Percentiles rank a stretch among this genome's conserved stretches.
phyloP scores from a whole-genome alignment of 768 basidiomycete genomes.

The Pleurotus tuoliensis region DNA sequence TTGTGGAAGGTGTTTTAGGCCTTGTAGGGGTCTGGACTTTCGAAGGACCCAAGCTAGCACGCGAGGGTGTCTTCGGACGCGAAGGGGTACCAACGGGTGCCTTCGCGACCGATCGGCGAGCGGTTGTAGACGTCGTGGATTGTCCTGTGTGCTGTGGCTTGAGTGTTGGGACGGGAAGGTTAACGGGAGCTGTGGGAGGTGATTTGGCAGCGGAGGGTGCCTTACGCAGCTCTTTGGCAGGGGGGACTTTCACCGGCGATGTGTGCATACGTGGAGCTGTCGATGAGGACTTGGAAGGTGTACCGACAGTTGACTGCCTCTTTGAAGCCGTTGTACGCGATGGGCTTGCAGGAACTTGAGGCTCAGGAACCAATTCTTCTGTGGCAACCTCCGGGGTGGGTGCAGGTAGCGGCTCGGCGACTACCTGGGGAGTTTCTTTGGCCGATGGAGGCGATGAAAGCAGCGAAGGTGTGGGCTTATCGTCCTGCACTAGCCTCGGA shows the following conservation, averaged over 20 bases:
- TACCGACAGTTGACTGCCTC: neutral
- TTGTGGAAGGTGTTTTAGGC: constrained; percentile 30
- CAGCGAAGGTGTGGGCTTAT: constrained; percentile 29
- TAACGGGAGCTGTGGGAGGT: constrained; percentile 17
- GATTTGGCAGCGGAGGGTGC: constrained; percentile 5
- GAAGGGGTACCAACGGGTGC: constrained; percentile 10
- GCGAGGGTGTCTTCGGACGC: constrained; percentile 11
- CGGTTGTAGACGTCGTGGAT: constrained; percentile 28
- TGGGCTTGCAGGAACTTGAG: neutral
- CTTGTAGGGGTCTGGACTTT: constrained; percentile 17
- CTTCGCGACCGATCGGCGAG: constrained; percentile 20
- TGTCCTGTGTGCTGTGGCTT: constrained; percentile 36
- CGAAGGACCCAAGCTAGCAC: constrained; percentile 11
- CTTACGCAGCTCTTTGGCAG: neutral
- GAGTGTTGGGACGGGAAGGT: constrained; percentile 21
- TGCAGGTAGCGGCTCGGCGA: neutral
- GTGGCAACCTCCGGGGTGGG: neutral
- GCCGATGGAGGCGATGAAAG: constrained; percentile 30
- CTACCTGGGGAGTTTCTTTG: constrained; percentile 5
- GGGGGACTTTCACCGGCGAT: neutral
- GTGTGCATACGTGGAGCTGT: constrained; percentile 1
- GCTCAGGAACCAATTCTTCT: neutral
- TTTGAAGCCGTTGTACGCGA: neutral
- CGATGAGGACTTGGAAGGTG: constrained; percentile 1
- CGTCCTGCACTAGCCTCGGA: constrained; percentile 38